phyloP scores from a whole-genome alignment of 306 rosid species.

The Macrotyloma uniflorum region DNA sequence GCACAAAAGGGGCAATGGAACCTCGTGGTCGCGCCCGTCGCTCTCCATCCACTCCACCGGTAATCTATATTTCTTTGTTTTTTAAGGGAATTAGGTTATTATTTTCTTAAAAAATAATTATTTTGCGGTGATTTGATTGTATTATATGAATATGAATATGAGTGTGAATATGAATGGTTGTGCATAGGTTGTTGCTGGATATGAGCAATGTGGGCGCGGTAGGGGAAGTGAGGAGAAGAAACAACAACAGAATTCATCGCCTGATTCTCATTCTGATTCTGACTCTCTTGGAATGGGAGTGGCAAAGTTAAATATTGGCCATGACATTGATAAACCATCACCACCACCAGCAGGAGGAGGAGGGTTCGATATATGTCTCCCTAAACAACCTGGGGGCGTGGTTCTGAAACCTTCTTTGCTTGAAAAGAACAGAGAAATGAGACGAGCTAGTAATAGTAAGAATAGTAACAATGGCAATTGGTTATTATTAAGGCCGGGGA shows the following conservation, averaged over 20 bases:
- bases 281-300: not conserved
- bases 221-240: not conserved
- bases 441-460: not conserved
- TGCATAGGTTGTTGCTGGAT: not conserved
- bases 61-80: not conserved
- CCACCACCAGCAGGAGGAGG: not conserved
- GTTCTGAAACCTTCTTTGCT: slow-evolving; percentile 47
- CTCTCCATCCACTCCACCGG: not conserved
- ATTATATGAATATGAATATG: too few species aligned
- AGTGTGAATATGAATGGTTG: not conserved
- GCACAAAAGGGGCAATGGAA: not conserved
- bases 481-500: slow-evolving; percentile 48
- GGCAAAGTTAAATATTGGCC: not conserved
- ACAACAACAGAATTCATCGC: not conserved
- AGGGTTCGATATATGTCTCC: slow-evolving; percentile 54
- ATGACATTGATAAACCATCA: not conserved
- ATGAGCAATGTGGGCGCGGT: not conserved
- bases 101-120: not conserved
- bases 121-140: not conserved
- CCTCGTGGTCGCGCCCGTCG: not conserved
- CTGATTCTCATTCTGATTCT: not conserved
- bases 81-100: not conserved
- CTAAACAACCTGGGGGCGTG: not conserved
- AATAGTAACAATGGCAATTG: not conserved
- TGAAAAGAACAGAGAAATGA: slow-evolving; percentile 51